Conservation (phyloP, 2,329 filamentous ascomycete genomes). For the Scytalidium sp. region DNA sequence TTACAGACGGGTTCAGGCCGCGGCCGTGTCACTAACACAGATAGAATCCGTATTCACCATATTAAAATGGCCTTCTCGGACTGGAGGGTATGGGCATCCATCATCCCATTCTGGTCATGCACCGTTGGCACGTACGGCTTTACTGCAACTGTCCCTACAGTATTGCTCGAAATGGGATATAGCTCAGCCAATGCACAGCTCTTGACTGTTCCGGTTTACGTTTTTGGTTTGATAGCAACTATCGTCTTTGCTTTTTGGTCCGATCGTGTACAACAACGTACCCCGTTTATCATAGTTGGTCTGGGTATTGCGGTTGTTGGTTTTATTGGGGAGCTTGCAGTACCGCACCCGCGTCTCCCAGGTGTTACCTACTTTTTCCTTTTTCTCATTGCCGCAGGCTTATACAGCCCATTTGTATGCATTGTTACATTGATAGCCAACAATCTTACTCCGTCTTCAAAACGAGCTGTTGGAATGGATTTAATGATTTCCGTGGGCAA, state of each 20-base stretch:
- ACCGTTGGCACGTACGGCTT: constrained; percentile 9
- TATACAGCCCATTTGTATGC: constrained; percentile 80
- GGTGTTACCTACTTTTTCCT: constrained; percentile 74
- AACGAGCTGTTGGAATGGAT: constrained; percentile 25
- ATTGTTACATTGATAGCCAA: constrained; percentile 68
- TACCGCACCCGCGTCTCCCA: constrained; percentile 42
- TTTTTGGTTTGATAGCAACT: constrained; percentile 8
- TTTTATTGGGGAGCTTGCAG: constrained; percentile 11
- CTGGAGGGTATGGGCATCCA: constrained; percentile 30
- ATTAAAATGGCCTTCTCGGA: constrained; percentile 28
- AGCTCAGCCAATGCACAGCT: constrained; percentile 13
- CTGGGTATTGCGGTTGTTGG: constrained; percentile 11
- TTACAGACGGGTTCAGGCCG: constrained; percentile 64
- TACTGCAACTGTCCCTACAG: constrained; percentile 20
- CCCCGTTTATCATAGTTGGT: constrained; percentile 15
- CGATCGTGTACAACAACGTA: constrained; percentile 13
- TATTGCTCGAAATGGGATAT: constrained; percentile 18
- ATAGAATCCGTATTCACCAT: constrained; percentile 25
- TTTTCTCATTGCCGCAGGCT: constrained; percentile 79
- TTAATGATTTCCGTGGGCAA: constrained; percentile 29
- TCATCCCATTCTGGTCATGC: constrained; percentile 5
- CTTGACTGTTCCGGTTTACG: constrained; percentile 18
- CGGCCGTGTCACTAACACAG: constrained; percentile 49
- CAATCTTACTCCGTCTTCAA: constrained; percentile 25
- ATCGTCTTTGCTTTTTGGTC: constrained; percentile 8